These are phyloP conservation scores for Jatropha podagrica DNA, from an alignment of 441 rosid species.

Conservation along the genomic window DNA sequence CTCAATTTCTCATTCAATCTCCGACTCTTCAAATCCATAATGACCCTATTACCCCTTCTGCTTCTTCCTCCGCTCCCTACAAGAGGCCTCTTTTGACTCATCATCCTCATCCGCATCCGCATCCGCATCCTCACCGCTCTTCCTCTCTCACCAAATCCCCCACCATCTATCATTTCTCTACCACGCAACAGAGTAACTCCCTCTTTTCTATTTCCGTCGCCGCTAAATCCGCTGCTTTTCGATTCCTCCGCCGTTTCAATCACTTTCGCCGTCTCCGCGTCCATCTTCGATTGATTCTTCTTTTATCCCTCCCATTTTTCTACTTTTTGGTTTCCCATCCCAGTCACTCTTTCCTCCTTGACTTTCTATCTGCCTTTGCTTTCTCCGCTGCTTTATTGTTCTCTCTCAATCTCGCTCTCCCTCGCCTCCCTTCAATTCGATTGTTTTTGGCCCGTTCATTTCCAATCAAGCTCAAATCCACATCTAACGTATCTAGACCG, in stretches of 20 bases:
- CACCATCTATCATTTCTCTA: slow-evolving; percentile 41
- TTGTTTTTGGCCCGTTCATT: slow-evolving; percentile 74
- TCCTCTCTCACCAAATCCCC: slow-evolving; percentile 45
- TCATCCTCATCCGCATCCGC: slow-evolving; percentile 11
- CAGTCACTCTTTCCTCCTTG: slow-evolving; percentile 65
- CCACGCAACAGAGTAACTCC: slow-evolving; percentile 28
- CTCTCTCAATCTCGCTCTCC: slow-evolving; percentile 74
- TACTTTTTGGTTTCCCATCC: slow-evolving; percentile 79
- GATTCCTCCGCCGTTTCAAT: slow-evolving; percentile 45
- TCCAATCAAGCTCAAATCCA: slow-evolving; percentile 52
- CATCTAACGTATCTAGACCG: slow-evolving; percentile 26
- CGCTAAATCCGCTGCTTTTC: slow-evolving; percentile 41
- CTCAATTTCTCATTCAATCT: slow-evolving; percentile 39
- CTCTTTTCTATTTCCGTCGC: slow-evolving; percentile 42
- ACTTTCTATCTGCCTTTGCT: slow-evolving; percentile 74
- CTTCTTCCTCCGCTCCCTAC: slow-evolving; percentile 49
- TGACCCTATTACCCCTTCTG: slow-evolving; percentile 46
- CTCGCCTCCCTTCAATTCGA: slow-evolving; percentile 79
- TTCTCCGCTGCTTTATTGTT: slow-evolving; percentile 72
- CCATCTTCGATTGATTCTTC: slow-evolving; percentile 62
- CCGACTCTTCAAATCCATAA: slow-evolving; percentile 33
- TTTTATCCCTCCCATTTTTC: slow-evolving; percentile 64
- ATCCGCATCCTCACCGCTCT: slow-evolving; percentile 21
- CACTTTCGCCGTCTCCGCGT: slow-evolving; percentile 54
- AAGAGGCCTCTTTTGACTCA: slow-evolving; percentile 53